Percentiles rank a stretch among this genome's conserved stretches.
Evolutionary conservation across 2,329 filamentous ascomycete genomes (phyloP).

Genomic region (Stemphylium lycopersici): DNA sequence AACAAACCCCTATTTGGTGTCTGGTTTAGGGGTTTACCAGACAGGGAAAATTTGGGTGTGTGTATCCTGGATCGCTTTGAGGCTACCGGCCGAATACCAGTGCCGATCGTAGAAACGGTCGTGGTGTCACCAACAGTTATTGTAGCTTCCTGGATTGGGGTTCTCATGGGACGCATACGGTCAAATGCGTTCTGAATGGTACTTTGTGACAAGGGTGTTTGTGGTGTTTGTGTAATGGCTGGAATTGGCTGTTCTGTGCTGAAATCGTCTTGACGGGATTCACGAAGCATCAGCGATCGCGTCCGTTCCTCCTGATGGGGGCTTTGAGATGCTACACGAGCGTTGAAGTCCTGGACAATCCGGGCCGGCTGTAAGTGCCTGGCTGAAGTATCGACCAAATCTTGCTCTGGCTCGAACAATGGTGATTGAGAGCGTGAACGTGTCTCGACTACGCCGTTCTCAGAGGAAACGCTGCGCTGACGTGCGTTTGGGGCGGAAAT

Average conservation of each 20-base stretch:
- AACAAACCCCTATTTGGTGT: slow-evolving; percentile 46
- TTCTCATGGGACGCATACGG: slow-evolving; percentile 68
- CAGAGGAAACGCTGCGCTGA: slow-evolving; percentile 11
- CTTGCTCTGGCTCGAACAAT: slow-evolving; percentile 31
- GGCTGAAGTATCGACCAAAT: slow-evolving; percentile 6
- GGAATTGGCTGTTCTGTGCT: slow-evolving; percentile 34
- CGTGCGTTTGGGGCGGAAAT: slow-evolving; percentile 1
- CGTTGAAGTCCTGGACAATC: slow-evolving; percentile 50
- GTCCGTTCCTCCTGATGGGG: slow-evolving; percentile 23
- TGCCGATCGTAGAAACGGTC: slow-evolving; percentile 69
- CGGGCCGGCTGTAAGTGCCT: slow-evolving; percentile 20
- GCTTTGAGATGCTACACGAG: slow-evolving; percentile 44
- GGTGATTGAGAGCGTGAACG: slow-evolving; percentile 23
- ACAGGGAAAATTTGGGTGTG: slow-evolving; percentile 45
- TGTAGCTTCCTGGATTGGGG: slow-evolving; percentile 69
- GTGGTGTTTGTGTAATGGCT: slow-evolving; percentile 37
- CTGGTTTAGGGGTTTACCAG: slow-evolving; percentile 35
- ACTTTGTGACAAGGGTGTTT: slow-evolving; percentile 42
- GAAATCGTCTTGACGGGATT: slow-evolving; percentile 15
- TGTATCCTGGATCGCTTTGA: slow-evolving; percentile 56
- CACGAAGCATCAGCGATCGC: slow-evolving; percentile 15
- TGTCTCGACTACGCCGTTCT: background rate
- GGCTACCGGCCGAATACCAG: slow-evolving; percentile 48
- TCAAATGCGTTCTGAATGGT: slow-evolving; percentile 67
- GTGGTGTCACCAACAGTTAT: slow-evolving; percentile 76